Evolutionary conservation across 2,329 filamentous ascomycete genomes (phyloP).

Genomic region (Albophoma yamanashiensis): DNA sequence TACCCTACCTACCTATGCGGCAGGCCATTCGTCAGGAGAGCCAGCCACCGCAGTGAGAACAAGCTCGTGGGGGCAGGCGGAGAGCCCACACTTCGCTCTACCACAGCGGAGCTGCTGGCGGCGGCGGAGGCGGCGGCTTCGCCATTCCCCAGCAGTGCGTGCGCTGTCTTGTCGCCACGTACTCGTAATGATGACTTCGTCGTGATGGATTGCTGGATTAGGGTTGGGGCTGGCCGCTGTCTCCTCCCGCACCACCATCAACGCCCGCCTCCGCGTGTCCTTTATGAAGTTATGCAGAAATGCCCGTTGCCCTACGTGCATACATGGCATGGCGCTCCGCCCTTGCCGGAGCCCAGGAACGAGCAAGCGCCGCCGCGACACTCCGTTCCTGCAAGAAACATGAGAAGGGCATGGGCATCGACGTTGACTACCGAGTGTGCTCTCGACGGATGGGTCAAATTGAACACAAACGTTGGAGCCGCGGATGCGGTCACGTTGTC

Average conservation of each 20-base stretch:
- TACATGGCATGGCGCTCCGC: neutral
- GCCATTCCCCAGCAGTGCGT: neutral
- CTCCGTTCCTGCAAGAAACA: neutral
- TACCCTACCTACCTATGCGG: neutral
- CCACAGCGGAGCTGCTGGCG: neutral
- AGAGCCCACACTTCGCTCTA: neutral
- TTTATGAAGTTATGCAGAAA: neutral
- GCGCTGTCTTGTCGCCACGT: neutral
- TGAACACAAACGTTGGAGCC: neutral
- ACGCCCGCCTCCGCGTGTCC: neutral
- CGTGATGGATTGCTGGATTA: neutral
- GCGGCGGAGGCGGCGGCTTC: neutral
- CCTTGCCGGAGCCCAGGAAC: neutral
- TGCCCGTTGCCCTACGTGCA: neutral
- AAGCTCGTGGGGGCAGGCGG: neutral
- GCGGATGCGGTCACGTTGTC: neutral
- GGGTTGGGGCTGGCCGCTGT: neutral
- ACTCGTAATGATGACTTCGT: neutral
- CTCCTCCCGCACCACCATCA: slow-evolving; percentile 1
- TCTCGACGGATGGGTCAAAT: no score
- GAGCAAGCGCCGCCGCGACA: neutral
- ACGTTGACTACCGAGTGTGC: no score
- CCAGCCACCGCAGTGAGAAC: neutral
- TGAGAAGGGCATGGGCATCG: no score
- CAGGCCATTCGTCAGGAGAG: no score